Conservation (phyloP, 23 red algal genomes). For the Agarophyton chilense region DNA sequence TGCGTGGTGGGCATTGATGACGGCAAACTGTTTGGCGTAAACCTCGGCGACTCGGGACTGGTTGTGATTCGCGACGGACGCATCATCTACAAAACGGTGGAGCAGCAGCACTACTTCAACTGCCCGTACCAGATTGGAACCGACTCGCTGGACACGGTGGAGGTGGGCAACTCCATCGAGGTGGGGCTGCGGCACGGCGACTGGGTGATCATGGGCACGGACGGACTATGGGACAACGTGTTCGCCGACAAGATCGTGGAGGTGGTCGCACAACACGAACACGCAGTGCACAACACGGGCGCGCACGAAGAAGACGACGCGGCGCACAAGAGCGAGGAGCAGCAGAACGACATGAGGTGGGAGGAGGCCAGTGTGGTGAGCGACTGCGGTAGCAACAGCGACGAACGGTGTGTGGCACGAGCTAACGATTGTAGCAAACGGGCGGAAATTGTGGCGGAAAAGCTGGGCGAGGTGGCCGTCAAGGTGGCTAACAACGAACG, state of each 20-base stretch:
- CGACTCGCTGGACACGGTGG: conserved; percentile 47
- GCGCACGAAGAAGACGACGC: too few relatives aligned
- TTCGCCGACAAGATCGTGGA: conserved; percentile 42
- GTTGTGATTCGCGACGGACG: conserved; percentile 67
- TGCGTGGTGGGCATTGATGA: conserved; percentile 67
- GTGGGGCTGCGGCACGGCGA: conserved; percentile 43
- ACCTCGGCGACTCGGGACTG: conserved; percentile 80
- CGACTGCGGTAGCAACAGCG: not conserved
- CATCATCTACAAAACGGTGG: conserved; percentile 70
- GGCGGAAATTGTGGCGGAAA: conserved; percentile 37
- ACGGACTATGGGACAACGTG: conserved; percentile 75
- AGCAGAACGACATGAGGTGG: not conserved
- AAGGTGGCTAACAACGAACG: conserved; percentile 54
- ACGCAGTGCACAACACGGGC: too few relatives aligned
- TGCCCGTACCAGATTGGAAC: conserved; percentile 87
- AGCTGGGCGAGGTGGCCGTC: conserved; percentile 54
- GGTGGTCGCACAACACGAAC: conserved; percentile 15
- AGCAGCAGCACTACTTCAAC: conserved; percentile 95
- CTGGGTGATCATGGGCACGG: conserved; percentile 54
- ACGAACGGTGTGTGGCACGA: not conserved
- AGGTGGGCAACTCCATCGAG: conserved; percentile 28
- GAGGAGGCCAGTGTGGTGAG: not conserved
- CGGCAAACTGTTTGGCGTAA: conserved; percentile 59
- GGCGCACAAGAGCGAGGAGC: too few relatives aligned
- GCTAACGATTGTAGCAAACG: not conserved